Percentiles rank a stretch among this genome's conserved stretches.
Conservation (phyloP, 441 rosid species). For the Brassica hybrid region DNA sequence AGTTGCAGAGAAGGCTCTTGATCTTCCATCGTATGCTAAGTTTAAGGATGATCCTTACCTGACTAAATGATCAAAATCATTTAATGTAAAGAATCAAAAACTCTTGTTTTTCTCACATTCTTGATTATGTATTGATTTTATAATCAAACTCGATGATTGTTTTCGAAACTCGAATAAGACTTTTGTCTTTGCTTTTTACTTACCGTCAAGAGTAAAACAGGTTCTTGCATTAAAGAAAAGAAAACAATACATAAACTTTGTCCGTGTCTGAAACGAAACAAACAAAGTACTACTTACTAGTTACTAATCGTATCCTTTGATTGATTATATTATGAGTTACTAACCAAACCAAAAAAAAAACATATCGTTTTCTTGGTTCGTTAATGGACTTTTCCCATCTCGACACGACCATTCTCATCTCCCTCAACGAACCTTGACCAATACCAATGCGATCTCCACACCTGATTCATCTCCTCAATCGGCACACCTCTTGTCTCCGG, state of each 20-base stretch:
- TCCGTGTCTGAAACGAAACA: not conserved
- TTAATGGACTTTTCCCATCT: not conserved
- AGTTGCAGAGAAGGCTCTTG: conserved; percentile 77
- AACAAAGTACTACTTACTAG: not conserved
- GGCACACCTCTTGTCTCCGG: conserved; percentile 92
- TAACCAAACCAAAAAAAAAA: not conserved
- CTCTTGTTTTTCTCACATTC: conserved; percentile 19
- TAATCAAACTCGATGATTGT: conserved; percentile 5
- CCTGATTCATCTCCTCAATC: conserved; percentile 76
- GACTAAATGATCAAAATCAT: conserved; percentile 32
- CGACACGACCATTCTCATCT: not conserved
- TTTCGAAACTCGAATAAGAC: conserved; percentile 5
- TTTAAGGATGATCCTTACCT: conserved; percentile 61
- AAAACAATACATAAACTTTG: no score
- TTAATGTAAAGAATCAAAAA: conserved; percentile 12
- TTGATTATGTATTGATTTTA: conserved; percentile 14
- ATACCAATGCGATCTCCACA: conserved; percentile 81
- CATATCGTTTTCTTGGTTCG: not conserved
- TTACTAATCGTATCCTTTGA: not conserved
- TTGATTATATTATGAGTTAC: no score
- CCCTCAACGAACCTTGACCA: conserved; percentile 65
- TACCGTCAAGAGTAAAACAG: not conserved
- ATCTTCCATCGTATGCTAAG: conserved; percentile 65
- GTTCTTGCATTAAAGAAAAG: not conserved
- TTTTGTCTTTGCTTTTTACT: not conserved